Evolutionary conservation across 495 filamentous ascomycete genomes (phyloP).

Genomic region (Xylaria venustula): DNA sequence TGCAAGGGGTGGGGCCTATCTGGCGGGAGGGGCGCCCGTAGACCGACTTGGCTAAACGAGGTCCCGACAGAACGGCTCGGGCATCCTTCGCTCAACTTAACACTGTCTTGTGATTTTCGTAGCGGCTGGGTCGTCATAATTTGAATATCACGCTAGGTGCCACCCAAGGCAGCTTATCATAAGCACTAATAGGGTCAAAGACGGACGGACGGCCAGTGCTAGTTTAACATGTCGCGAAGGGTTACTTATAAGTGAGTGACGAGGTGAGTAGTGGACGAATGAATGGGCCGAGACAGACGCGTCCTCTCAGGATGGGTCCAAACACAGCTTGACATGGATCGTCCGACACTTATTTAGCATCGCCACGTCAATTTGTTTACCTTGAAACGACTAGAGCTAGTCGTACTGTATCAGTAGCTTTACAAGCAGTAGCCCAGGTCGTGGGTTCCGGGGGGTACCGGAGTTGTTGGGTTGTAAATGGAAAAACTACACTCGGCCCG

Average conservation of each 20-base stretch:
- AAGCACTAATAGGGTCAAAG: background rate
- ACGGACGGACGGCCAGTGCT: background rate
- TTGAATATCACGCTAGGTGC: background rate
- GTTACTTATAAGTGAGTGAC: too few relatives aligned
- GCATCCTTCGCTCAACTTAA: background rate
- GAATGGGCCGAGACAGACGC: background rate
- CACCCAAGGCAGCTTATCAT: background rate
- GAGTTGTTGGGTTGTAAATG: background rate
- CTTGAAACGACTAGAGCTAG: background rate
- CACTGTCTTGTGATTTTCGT: background rate
- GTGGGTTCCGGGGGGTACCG: background rate
- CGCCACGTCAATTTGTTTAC: slow-evolving; percentile 6
- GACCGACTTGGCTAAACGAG: slow-evolving; percentile 9
- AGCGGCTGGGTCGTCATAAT: slow-evolving; percentile 2
- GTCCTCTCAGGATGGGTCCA: background rate
- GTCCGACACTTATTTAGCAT: background rate
- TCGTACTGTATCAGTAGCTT: background rate
- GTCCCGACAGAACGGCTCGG: slow-evolving; percentile 5
- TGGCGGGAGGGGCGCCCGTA: background rate
- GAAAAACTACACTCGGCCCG: background rate
- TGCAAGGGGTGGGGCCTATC: background rate
- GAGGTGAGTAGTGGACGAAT: too few relatives aligned
- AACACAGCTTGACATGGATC: background rate
- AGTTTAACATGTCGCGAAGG: too few relatives aligned
- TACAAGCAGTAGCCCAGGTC: background rate